A percentile compares a stretch with the other conserved stretches of the same genome.
phyloP scores from a whole-genome alignment of 2,329 filamentous ascomycete genomes.

The Penicillium sp. region DNA sequence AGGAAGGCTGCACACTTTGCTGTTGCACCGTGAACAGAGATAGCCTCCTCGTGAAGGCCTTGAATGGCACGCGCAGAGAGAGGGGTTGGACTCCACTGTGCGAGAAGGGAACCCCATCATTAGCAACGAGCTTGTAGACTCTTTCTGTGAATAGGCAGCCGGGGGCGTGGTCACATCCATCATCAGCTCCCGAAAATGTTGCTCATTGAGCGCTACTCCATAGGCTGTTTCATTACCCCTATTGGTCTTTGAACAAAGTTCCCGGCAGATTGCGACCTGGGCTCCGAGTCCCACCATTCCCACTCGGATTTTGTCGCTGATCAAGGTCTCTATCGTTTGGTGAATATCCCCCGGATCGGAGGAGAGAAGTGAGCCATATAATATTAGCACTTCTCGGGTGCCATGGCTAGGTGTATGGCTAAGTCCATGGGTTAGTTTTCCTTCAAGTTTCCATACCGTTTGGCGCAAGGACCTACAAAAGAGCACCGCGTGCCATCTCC shows the following conservation, averaged over 20 bases:
- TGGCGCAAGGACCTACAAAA: slow-evolving; percentile 60
- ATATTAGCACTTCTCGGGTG: slow-evolving; percentile 84
- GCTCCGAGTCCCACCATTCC: slow-evolving; percentile 86
- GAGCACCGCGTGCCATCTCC: slow-evolving; percentile 85
- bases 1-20: slow-evolving; percentile 85
- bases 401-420: slow-evolving; percentile 89
- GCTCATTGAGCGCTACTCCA: slow-evolving; percentile 78
- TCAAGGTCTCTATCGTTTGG: slow-evolving; percentile 74
- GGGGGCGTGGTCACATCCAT: slow-evolving; percentile 86
- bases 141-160: slow-evolving; percentile 63
- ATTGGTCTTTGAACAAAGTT: slow-evolving; percentile 85
- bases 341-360: slow-evolving; percentile 95
- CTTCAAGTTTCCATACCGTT: background rate
- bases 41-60: slow-evolving; percentile 80
- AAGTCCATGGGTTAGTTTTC: slow-evolving; percentile 12
- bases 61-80: slow-evolving; percentile 88
- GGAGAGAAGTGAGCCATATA: slow-evolving; percentile 85
- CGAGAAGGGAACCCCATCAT: slow-evolving; percentile 98
- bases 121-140: slow-evolving; percentile 57
- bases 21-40: slow-evolving; percentile 79
- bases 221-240: slow-evolving; percentile 68
- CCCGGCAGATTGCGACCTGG: slow-evolving; percentile 85
- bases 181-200: slow-evolving; percentile 84
- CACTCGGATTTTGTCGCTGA: slow-evolving; percentile 79
- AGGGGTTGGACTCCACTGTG: slow-evolving; percentile 66